Evolutionary conservation across 2,329 filamentous ascomycete genomes (phyloP), one percentile per base, ranked within the genome.

Genomic region (Achaetomium macrosporum): DNA sequence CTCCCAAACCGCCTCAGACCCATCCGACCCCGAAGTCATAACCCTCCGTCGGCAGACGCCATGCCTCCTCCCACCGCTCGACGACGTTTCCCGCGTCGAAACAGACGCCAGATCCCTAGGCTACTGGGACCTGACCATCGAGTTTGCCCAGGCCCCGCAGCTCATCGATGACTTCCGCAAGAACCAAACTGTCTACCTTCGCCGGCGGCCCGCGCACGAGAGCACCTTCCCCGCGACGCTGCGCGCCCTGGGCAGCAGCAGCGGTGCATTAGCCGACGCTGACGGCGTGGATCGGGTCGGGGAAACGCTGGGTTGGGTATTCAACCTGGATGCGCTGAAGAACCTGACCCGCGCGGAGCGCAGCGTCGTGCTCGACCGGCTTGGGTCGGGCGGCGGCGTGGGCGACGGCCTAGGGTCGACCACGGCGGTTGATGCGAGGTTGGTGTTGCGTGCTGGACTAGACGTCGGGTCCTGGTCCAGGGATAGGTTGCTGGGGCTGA

Each of bases 91-190:
- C 1, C 76, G 73, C 20, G 73, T 91, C 16, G 72, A 73, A 2
- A 83, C 82, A 1, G 83, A 83, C 2, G 76, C 76, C 5, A 77
- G 82, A 1, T 77, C 83, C 3, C 75, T 82, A 5, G 75, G 77
- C 4, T 92, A 89, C 72, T 96, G 91, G 91, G 85, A 88, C 40
- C 77, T 95, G 2, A 82, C 83, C 6, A 75, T 96, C 4, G 84
- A 93, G 64, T 90, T 96, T 58, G 73, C 72, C 3, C 72, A 76
- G 46, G 82, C 87, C 52, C 73, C 83, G 0, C 68, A 74, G 0
- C 79, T 93, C 45, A 73, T 80, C 5, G 69, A 76, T 0, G 80
- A 83, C 3, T 90, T 96, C 71, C 73, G 72, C 11, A 74, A 76
- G 17, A 84, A 84, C 25, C 89, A 95, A 61, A 87, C 82, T 1